Evolutionary conservation across 345 rosid genomes (phyloP).

Genomic region (Eutrema japonicum): DNA sequence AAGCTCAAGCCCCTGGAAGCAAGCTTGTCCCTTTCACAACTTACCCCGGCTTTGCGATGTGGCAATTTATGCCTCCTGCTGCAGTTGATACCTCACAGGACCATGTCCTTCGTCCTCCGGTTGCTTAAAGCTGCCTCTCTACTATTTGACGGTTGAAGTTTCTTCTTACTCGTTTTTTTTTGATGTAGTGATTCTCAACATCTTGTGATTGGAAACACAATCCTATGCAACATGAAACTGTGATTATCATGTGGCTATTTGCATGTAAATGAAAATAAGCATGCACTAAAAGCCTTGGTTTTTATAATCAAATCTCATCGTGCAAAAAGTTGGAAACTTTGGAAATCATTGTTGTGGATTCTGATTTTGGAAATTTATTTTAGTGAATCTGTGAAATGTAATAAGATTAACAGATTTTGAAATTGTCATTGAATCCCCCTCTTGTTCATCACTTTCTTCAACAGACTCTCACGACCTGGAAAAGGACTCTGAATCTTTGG

Average conservation of each 20-base stretch:
- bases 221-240: slow-evolving; percentile 6
- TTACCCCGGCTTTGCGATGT: slow-evolving; percentile 93
- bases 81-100: slow-evolving; percentile 91
- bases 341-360: slow-evolving; percentile 12
- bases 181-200: slow-evolving; percentile 30
- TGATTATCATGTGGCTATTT: slow-evolving; percentile 15
- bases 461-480: slow-evolving; percentile 69
- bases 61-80: slow-evolving; percentile 98
- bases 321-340: slow-evolving; percentile 1
- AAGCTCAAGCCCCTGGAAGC: slow-evolving; percentile 79
- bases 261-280: slow-evolving; percentile 35
- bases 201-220: slow-evolving; percentile 17
- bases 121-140: slow-evolving; percentile 57
- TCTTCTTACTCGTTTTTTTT: not conserved
- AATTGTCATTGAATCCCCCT: slow-evolving; percentile 22
- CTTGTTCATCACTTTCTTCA: slow-evolving; percentile 53
- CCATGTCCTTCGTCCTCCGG: slow-evolving; percentile 90
- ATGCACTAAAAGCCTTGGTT: not conserved
- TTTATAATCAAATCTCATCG: not conserved
- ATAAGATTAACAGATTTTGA: not conserved
- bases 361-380: not conserved
- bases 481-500: slow-evolving; percentile 53
- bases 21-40: slow-evolving; percentile 81
- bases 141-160: slow-evolving; percentile 12
- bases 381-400: not conserved